Conservation (phyloP, 768 basidiomycete genomes). For the Hebeloma cylindrosporum region DNA sequence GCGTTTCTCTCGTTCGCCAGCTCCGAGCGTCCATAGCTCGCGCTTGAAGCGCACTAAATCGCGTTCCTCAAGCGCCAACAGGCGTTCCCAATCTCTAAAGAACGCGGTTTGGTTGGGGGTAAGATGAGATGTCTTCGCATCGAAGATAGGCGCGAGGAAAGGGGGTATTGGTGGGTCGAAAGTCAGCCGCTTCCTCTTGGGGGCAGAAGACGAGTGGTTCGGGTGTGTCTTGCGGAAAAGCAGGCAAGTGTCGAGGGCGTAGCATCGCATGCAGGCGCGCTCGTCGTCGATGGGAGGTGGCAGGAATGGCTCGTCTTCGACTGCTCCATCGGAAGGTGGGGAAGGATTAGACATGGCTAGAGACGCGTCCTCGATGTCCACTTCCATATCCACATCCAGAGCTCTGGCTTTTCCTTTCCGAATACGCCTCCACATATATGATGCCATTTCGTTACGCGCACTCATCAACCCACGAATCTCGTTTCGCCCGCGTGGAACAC, state of each 20-base stretch:
- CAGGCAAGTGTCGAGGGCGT: slow-evolving; percentile 85
- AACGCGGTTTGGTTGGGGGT: slow-evolving; percentile 66
- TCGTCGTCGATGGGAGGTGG: slow-evolving; percentile 87
- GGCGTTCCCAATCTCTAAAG: slow-evolving; percentile 88
- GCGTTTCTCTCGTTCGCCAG: slow-evolving; percentile 70
- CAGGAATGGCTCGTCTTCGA: slow-evolving; percentile 58
- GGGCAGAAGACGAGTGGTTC: slow-evolving; percentile 3
- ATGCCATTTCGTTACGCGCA: slow-evolving; percentile 82
- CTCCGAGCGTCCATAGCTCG: slow-evolving; percentile 92
- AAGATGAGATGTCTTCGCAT: slow-evolving; percentile 79
- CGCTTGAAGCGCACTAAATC: slow-evolving; percentile 82
- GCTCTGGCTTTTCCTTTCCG: slow-evolving; percentile 10
- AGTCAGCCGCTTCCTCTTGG: neutral
- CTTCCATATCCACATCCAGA: slow-evolving; percentile 10
- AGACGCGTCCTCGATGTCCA: slow-evolving; percentile 10
- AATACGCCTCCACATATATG: slow-evolving; percentile 63
- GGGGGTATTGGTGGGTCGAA: slow-evolving; percentile 15
- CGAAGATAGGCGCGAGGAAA: slow-evolving; percentile 39
- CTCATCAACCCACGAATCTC: slow-evolving; percentile 84
- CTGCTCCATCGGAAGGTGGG: slow-evolving; percentile 11
- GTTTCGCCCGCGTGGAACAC: slow-evolving; percentile 75
- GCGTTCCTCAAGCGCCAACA: slow-evolving; percentile 84
- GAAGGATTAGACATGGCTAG: neutral
- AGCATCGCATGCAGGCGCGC: slow-evolving; percentile 78
- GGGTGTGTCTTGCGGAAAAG: slow-evolving; percentile 74